Conservation (phyloP, 257 asterid species). For the Henckelia pumila region DNA sequence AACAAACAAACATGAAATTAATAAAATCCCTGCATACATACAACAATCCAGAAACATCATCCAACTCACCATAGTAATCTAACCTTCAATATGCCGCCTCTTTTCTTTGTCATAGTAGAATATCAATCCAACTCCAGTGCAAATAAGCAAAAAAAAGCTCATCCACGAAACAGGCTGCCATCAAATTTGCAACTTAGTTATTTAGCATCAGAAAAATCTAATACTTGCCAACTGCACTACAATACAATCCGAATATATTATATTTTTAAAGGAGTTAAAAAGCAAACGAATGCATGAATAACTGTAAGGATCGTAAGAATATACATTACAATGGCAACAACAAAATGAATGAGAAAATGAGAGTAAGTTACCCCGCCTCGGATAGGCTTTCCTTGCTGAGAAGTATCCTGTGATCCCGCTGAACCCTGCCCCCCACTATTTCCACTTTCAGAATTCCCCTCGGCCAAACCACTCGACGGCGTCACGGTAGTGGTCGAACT, state of each 20-base stretch:
- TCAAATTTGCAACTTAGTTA: constrained; percentile 2
- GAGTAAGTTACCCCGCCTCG: constrained; percentile 63
- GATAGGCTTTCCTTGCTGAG: constrained; percentile 59
- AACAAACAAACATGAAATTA: not conserved
- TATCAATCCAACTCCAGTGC: constrained; percentile 80
- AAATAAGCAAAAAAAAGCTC: constrained; percentile 73
- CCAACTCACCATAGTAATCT: constrained; percentile 63
- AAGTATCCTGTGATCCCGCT: constrained; percentile 45
- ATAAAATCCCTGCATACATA: not conserved
- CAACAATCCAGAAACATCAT: constrained; percentile 22
- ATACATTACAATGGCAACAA: not conserved
- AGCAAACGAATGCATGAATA: constrained; percentile 14
- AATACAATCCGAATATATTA: not conserved
- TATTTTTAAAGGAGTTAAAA: not conserved
- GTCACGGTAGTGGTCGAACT: constrained; percentile 28
- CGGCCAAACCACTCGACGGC: constrained; percentile 38
- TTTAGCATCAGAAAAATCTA: not conserved
- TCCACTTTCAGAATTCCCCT: constrained; percentile 40
- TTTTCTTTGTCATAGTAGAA: constrained; percentile 82
- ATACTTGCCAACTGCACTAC: not conserved
- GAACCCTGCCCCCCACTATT: constrained; percentile 41
- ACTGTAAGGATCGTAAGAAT: not conserved
- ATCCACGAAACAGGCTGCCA: constrained; percentile 85
- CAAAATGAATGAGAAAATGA: not conserved
- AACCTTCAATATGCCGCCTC: constrained; percentile 79